phyloP scores from a whole-genome alignment of 2,329 filamentous ascomycete genomes.

The Byssochlamys sp. region DNA sequence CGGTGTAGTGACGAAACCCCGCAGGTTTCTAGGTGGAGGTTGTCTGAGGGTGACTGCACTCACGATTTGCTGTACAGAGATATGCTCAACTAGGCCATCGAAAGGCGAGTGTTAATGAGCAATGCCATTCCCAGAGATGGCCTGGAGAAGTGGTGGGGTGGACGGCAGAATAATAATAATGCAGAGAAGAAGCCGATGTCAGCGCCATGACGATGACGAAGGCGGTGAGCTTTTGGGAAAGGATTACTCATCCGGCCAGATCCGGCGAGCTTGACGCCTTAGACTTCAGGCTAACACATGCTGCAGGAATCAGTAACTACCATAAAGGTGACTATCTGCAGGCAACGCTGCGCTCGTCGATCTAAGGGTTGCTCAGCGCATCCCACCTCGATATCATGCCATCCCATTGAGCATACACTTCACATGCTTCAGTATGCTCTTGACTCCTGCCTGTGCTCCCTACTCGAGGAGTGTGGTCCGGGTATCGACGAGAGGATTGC shows the following conservation, averaged over 20 bases:
- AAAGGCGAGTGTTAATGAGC: too few species aligned
- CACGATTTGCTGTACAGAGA: too few species aligned
- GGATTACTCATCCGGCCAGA: neutral
- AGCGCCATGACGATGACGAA: neutral
- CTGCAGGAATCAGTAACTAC: neutral
- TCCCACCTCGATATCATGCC: constrained; percentile 11
- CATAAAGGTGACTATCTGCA: neutral
- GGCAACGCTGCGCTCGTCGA: neutral
- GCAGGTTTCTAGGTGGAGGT: too few species aligned
- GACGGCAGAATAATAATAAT: neutral
- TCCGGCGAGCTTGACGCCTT: neutral
- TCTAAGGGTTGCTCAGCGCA: neutral
- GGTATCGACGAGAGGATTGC: constrained; percentile 17
- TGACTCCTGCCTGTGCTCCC: constrained; percentile 19
- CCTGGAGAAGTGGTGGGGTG: neutral
- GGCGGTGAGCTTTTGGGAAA: neutral
- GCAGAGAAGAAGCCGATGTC: neutral
- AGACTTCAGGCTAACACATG: neutral
- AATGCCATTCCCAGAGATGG: neutral
- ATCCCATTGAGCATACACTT: constrained; percentile 6
- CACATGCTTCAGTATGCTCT: constrained; percentile 15
- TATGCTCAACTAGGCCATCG: too few species aligned
- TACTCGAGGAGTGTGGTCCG: constrained; percentile 21
- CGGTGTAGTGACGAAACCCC: too few species aligned
- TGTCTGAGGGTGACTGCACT: too few species aligned